Percentiles rank a stretch among this genome's conserved stretches.
phyloP scores from a whole-genome alignment of 441 rosid genomes.

The Pelargonium australe region DNA sequence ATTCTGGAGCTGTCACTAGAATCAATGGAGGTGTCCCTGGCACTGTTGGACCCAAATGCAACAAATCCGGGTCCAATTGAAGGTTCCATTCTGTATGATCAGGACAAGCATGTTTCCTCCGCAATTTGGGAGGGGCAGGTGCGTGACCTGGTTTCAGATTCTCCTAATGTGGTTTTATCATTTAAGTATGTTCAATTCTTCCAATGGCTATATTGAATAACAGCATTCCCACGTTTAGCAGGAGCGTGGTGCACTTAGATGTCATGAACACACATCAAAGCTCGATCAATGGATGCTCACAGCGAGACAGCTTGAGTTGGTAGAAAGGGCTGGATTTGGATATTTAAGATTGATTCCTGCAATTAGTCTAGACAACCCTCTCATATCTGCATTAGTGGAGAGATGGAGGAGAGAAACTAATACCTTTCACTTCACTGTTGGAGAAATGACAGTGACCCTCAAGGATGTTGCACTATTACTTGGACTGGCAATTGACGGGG shows the following conservation, averaged over 20 bases:
- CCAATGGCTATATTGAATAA: background rate
- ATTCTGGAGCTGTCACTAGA: background rate
- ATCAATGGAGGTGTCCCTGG: conserved; percentile 7
- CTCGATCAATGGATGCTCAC: conserved; percentile 87
- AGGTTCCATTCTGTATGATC: background rate
- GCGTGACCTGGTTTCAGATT: conserved; percentile 22
- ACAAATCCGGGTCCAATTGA: conserved; percentile 10
- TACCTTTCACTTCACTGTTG: conserved; percentile 78
- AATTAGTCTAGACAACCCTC: conserved; percentile 87
- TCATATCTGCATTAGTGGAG: conserved; percentile 88
- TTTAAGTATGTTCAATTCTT: background rate
- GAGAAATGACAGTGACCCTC: conserved; percentile 94
- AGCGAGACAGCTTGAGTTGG: conserved; percentile 67
- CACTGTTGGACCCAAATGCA: conserved; percentile 4
- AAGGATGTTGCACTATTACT: conserved; percentile 72
- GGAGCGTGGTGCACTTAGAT: conserved; percentile 73
- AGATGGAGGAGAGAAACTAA: conserved; percentile 97
- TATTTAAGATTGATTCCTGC: conserved; percentile 86
- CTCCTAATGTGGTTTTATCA: background rate
- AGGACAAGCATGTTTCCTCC: conserved; percentile 1
- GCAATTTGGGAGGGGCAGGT: conserved; percentile 41
- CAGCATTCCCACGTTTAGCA: background rate
- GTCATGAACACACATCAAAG: conserved; percentile 97
- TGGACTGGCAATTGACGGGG: conserved; percentile 90
- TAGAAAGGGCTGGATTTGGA: conserved; percentile 88